Conservation (phyloP, 306 rosid species). For the Fagus crenata region DNA sequence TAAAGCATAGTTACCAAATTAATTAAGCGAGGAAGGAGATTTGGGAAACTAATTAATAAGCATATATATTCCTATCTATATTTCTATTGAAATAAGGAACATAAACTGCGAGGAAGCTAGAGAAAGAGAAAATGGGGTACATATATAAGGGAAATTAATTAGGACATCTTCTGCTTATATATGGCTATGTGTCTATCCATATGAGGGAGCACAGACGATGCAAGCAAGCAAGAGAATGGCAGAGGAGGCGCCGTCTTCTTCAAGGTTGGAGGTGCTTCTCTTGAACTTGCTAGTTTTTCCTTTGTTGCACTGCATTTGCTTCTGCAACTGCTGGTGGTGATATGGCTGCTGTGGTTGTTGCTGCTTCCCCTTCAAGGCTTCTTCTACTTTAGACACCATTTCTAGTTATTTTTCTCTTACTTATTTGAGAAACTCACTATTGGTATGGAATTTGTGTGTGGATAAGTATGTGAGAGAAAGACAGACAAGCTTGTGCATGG, state of each 20-base stretch:
- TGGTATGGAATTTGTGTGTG: too few species aligned
- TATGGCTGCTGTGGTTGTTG: slow-evolving; percentile 39
- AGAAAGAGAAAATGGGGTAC: background rate
- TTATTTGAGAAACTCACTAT: too few species aligned
- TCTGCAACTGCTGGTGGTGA: slow-evolving; percentile 45
- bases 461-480: background rate
- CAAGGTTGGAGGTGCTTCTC: slow-evolving; percentile 76
- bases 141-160: too few species aligned
- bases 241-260: slow-evolving; percentile 82
- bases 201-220: slow-evolving; percentile 73
- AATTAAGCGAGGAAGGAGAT: background rate
- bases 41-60: background rate
- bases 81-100: background rate
- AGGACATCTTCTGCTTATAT: background rate
- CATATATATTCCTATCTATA: background rate
- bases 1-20: background rate
- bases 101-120: background rate
- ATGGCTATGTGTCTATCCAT: slow-evolving; percentile 10
- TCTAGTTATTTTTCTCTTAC: background rate
- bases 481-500: slow-evolving; percentile 32
- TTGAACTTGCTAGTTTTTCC: slow-evolving; percentile 74
- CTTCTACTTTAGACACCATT: slow-evolving; percentile 87
- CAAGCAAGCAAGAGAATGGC: slow-evolving; percentile 98
- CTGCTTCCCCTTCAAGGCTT: slow-evolving; percentile 56
- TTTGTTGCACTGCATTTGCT: slow-evolving; percentile 81